Base-by-base conservation (phyloP, 78 protist genomes). In the Diacronema lutheri region DNA sequence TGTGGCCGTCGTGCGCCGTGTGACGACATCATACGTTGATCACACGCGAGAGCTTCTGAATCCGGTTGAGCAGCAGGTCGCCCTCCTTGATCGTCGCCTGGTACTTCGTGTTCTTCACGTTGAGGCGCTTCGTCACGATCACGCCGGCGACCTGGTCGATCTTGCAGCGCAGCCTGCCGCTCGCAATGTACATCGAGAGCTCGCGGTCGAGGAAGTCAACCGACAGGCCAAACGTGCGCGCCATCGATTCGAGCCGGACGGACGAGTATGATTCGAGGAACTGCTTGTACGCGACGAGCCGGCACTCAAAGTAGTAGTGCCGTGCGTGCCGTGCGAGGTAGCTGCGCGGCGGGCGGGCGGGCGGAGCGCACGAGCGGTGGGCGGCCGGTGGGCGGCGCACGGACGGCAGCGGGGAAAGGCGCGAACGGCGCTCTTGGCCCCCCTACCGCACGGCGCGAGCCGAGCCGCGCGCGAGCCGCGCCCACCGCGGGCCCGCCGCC, bases 21-120 rank as follows among this genome's bases (percentile, higher is more conserved):
- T n/a, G n/a, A n/a, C n/a, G n/a, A n/a, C 50, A 44, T 7, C 7
- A 97, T 31, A 93, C 66, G 91, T 93, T 95, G 90, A 93, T 93
- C 86, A 95, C 97, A 12, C 97, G 93, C 37, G 97, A 81, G 74
- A 97, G 92, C 88, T 95, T 95, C 85, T 96, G 98, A 33, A 97
- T 58, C 41, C 98, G 90, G 86, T 95, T 95, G 84, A 96, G 94
- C 40, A 97, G 92, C 58, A 88, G 78, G 56, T 97, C 99, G 38
- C 99, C 97, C 69, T 93, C 92, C 91, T 94, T 90, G 83, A 93
- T 83, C 14, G 76, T 69, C 64, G 85, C 33, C 85, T 93, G 95
- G 90, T 96, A 97, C 72, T 87, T 91, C 29, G 92, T 69, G 60
- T 94, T 96, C 69, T 85, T 88, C n/a, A 33, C 21, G 92, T 97